Percentiles rank a stretch among this genome's conserved stretches.
Evolutionary conservation across 306 rosid genomes (phyloP).

Genomic region (Crotalaria pallida): DNA sequence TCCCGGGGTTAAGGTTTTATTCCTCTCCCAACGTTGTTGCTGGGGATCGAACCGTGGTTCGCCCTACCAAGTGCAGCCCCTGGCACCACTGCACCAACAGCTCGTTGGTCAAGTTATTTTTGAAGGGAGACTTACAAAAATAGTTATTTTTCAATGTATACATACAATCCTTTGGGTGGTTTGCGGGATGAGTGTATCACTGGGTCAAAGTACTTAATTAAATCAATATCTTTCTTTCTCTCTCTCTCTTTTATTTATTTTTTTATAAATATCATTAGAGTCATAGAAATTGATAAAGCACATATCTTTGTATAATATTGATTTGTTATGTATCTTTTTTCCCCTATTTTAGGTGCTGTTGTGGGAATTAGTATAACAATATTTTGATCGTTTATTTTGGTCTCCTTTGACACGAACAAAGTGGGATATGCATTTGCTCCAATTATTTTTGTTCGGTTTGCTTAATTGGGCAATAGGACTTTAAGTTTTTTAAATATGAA

Average conservation of each 20-base stretch:
- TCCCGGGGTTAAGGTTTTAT: no score
- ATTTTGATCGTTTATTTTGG: constrained; percentile 23
- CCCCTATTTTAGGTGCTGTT: constrained; percentile 14
- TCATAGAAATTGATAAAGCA: not conserved
- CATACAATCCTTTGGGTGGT: constrained; percentile 67
- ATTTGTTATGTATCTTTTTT: not conserved
- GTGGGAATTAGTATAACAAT: constrained; percentile 38
- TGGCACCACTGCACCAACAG: no score
- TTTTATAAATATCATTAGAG: no score
- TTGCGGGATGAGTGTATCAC: constrained; percentile 53
- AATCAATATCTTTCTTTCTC: not conserved
- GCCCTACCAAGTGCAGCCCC: no score
- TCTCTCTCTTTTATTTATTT: no score
- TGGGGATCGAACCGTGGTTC: no score
- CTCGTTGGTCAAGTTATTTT: no score
- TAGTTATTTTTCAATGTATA: not conserved
- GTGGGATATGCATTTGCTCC: constrained; percentile 42
- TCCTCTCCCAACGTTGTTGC: no score
- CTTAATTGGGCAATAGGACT: constrained; percentile 39
- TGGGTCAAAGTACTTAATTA: constrained; percentile 56
- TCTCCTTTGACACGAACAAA: constrained; percentile 41
- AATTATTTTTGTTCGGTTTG: constrained; percentile 25
- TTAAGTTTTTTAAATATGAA: constrained; percentile 37
- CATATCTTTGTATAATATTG: not conserved
- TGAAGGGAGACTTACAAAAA: not conserved